Base-by-base conservation (phyloP, 2,329 filamentous ascomycete species). In the Fusarium acutatum region DNA sequence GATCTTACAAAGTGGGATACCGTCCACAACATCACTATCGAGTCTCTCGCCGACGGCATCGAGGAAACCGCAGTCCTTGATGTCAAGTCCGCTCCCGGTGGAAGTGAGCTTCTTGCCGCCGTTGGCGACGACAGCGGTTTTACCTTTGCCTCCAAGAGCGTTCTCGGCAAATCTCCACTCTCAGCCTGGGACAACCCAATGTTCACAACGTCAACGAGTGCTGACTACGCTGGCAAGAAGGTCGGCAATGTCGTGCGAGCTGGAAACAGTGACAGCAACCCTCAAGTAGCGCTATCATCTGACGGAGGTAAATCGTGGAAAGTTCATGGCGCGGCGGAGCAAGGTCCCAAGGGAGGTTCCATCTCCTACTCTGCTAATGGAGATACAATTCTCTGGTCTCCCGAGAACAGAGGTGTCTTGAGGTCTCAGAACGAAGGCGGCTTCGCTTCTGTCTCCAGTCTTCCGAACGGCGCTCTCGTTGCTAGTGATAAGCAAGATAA, bases 1-100 rank as follows among this genome's bases (percentile, higher is more conserved):
- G 87, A 89, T 65, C 79, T 89, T n/a, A 86, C 85, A 1, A 86
- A 86, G 20, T 89, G 88, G 88, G 88, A 89, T 62, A 83, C 83
- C 1, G 78, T 74, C 5, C 82, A 83, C 67, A 88, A 87, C 59
- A 80, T 89, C 63, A 84, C 84, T 4, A 84, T 89, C 52, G 73
- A 86, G 53, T 86, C 85, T 3, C 80, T 89, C 10, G 88, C 88
- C 3, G 83, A 86, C 34, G 88, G 88, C 0, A 88, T 89, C 34
- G 87, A 89, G 63, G 88, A 89, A 72, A 86, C 85, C 50, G 82
- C 87, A 5, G 82, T 89, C 0, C 83, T 85, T 13, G 85, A 82
- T 7, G 79, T 90, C 18, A 83, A 85, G 22, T 87, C 86, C 1
- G 84, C 83, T 0, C 85, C 86, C 0, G 84, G 84, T 0, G 88